Percentiles rank a stretch among this genome's conserved stretches.
These are phyloP conservation scores for Laburnicola sp. DNA, from an alignment of 2,329 filamentous ascomycete species.

Conservation along the genomic window DNA sequence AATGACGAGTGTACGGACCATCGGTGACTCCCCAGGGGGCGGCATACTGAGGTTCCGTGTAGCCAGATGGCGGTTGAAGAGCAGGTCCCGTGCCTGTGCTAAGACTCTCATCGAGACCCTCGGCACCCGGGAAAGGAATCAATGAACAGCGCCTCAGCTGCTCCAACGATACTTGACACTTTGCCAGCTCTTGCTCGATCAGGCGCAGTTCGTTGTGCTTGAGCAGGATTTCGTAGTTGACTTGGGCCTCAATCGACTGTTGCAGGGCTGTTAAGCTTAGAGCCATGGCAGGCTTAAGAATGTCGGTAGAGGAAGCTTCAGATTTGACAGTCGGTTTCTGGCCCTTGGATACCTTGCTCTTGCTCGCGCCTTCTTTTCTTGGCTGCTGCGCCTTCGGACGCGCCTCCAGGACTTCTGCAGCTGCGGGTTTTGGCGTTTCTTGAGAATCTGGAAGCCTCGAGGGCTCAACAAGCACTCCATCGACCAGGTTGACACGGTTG, in stretches of 20 bases:
- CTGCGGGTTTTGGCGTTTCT: constrained; percentile 21
- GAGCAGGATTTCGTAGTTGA: constrained; percentile 86
- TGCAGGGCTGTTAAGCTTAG: constrained; percentile 57
- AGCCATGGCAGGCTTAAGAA: constrained; percentile 30
- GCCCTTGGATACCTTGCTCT: constrained; percentile 31
- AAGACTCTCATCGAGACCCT: constrained; percentile 68
- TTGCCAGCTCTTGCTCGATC: constrained; percentile 94
- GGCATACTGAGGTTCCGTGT: constrained; percentile 72
- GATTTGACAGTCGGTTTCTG: constrained; percentile 29
- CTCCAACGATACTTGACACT: constrained; percentile 90
- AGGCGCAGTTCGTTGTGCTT: constrained; percentile 94
- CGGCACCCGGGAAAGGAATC: constrained; percentile 81
- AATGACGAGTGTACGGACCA: constrained; percentile 91
- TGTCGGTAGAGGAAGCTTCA: constrained; percentile 24
- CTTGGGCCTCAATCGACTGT: constrained; percentile 79
- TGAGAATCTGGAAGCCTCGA: constrained; percentile 19
- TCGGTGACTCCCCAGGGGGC: constrained; percentile 89
- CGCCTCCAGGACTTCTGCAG: constrained; percentile 28
- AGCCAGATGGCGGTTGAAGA: constrained; percentile 63
- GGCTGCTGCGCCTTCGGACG: constrained; percentile 35
- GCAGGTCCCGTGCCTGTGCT: constrained; percentile 74
- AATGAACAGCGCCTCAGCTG: constrained; percentile 90
- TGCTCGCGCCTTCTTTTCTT: constrained; percentile 35
- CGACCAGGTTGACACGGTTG: constrained; percentile 18
- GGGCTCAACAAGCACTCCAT: constrained; percentile 23